Evolutionary conservation across 306 rosid species (phyloP), one percentile per base, ranked within the genome.

Genomic region (Fragaria iinumae): DNA sequence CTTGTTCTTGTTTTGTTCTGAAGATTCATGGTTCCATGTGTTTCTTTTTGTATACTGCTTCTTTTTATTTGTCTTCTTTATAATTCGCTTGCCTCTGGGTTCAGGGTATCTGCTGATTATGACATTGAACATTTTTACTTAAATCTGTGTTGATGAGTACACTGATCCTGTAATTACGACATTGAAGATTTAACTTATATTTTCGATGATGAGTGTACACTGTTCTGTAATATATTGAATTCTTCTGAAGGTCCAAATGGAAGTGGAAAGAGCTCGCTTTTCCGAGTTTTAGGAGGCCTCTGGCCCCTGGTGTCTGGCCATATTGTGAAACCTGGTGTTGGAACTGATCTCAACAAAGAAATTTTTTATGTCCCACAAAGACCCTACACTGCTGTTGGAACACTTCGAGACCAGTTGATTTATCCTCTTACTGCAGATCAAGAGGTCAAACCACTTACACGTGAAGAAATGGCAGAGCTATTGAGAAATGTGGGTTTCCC

Each of bases 281-380:
- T 96, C 84, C 90, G 99, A 66, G 99, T 96, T 83, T 81, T 96
- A 77, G 99, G 99, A 32, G 99, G 99, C 77, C 98, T 96, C 52
- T 96, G 99, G 99, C 99, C 99, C 23, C 77, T 96, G 79, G 89
- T 92, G 63, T 91, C 96, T 77, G 99, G 99, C 60, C 87, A 88
- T 87, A 92, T 96, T 63, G 96, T 91, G 83, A 96, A 96, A 81
- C 99, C 99, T 56, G 99, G 98, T 77, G 84, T 88, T 85, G 99
- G 99, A 77, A 88, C 98, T 75, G 93, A 96, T 88, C 99, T 96
- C 76, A 96, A 96, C 74, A 96, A 96, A 87, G 99, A 96, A 79
- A 96, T 96, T 76, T 96, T 96, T 81, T 96, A 96, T 82, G 99
- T 96, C 79, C 99, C 98, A 67, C 99, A 96, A 87, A 90, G 99